Percentiles rank a stretch among this genome's conserved stretches.
Evolutionary conservation across 169 alveolate species (phyloP).

Genomic region (Eimeria necatrix): DNA sequence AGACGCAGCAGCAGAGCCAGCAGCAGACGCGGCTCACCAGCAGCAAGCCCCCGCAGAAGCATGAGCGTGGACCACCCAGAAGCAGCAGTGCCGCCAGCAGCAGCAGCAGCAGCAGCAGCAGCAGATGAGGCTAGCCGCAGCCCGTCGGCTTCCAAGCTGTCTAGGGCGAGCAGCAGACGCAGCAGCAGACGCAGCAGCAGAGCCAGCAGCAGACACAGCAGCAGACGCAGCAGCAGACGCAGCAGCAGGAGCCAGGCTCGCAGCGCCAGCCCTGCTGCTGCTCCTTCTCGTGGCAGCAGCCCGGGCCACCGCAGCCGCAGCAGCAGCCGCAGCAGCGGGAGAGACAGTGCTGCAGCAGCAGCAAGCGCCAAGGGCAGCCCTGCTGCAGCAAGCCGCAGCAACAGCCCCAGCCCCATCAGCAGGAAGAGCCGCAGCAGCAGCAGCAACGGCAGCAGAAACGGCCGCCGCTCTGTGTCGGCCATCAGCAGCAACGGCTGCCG

Average conservation of each 20-base stretch:
- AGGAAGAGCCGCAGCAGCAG: neutral
- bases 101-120: slow-evolving; percentile 24
- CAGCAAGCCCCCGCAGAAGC: slow-evolving; percentile 10
- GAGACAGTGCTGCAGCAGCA: neutral
- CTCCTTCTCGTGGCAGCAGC: neutral
- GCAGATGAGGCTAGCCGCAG: neutral
- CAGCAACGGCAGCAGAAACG: neutral
- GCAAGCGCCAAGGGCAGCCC: neutral
- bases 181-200: neutral
- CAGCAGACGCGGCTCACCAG: neutral
- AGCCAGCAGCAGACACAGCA: no score
- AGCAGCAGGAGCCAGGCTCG: neutral
- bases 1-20: neutral
- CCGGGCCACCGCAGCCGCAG: neutral
- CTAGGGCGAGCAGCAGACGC: neutral
- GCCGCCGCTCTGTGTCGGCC: neutral
- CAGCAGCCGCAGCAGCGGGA: slow-evolving; percentile 1
- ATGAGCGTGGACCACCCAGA: slow-evolving; percentile 14
- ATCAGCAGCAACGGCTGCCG: neutral
- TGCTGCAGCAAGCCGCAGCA: slow-evolving; percentile 2
- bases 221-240: neutral
- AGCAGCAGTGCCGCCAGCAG: neutral
- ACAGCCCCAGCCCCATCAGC: neutral
- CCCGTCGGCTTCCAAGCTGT: neutral
- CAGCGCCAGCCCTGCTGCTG: neutral